These are phyloP conservation scores for Penicillium goetzii DNA, from an alignment of 495 filamentous ascomycete species.

Conservation along the genomic window DNA sequence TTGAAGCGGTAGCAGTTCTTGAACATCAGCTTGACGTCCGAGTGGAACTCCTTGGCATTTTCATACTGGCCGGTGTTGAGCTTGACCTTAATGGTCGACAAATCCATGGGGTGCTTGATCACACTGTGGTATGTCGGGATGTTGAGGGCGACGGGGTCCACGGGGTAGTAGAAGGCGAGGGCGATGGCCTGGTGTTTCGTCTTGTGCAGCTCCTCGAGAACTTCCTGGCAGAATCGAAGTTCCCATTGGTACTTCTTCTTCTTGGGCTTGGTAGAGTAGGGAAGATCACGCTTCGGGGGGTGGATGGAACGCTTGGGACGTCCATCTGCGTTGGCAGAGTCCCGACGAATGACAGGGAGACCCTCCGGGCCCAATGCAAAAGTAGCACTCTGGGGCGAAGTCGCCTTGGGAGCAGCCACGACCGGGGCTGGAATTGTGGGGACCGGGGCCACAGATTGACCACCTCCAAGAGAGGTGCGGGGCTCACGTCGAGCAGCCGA, in stretches of 20 bases:
- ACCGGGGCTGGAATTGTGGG: not conserved
- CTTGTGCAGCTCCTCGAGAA: slow-evolving; percentile 77
- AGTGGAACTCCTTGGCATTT: slow-evolving; percentile 81
- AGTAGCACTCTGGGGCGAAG: slow-evolving; percentile 60
- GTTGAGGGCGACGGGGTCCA: slow-evolving; percentile 92
- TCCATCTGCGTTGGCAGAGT: slow-evolving; percentile 73
- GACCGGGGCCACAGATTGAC: slow-evolving; percentile 26
- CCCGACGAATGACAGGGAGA: slow-evolving; percentile 88
- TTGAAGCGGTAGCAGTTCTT: slow-evolving; percentile 94
- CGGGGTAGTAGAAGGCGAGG: slow-evolving; percentile 74
- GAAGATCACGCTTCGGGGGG: slow-evolving; percentile 84
- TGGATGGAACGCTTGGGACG: slow-evolving; percentile 94
- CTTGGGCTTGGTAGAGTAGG: slow-evolving; percentile 80
- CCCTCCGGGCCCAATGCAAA: slow-evolving; percentile 86
- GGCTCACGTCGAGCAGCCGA: slow-evolving; percentile 58
- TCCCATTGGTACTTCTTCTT: slow-evolving; percentile 93
- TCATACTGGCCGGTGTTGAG: slow-evolving; percentile 80
- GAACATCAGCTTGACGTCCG: slow-evolving; percentile 80
- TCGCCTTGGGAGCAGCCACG: slow-evolving; percentile 36
- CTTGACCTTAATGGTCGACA: slow-evolving; percentile 75
- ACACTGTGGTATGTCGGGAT: slow-evolving; percentile 92
- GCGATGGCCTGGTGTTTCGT: slow-evolving; percentile 67
- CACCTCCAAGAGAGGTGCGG: slow-evolving; percentile 48
- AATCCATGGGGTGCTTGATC: slow-evolving; percentile 96
- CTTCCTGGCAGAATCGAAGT: slow-evolving; percentile 84